Base-by-base conservation (phyloP, 495 filamentous ascomycete genomes). In the Penicillium diatomitis region DNA sequence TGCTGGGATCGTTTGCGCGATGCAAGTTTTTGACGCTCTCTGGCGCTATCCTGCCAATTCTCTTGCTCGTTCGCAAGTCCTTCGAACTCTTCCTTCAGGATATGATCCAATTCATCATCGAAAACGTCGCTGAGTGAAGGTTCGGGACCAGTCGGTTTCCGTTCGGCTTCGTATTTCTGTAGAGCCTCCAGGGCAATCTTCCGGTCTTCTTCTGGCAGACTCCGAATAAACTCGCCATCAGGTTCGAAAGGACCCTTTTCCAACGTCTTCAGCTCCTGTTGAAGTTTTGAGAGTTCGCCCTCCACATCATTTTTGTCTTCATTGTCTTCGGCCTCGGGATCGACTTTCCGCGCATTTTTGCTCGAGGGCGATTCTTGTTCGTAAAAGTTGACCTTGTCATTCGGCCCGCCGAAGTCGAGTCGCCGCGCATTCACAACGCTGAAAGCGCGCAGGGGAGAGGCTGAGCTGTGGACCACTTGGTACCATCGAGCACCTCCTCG, bases 291-390 rank as follows among this genome's bases (percentile, higher is more conserved):
- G 33, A 74, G 66, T 49, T 67, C 56, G 12, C 73, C 62, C 44
- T 76, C 65, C 27, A 78, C 47, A 32, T 68, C 69, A 44, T 72
- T 63, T 34, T 60, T 60, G 9, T 73, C 75, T 40, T 57, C 62
- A 29, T 66, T 51, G 43, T 77, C 74, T 54, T 83, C 71, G 32
- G 75, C 67, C 55, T 82, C 75, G 50, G 75, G 77, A 47, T 75
- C 61, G 45, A 78, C 51, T 57, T 59, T 54, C 50, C 65, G 61
- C 49, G 60, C 58, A 4, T 45, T 62, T 41, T 67, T 67, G 51
- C 69, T 70, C 11, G 52, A 51, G 32, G 31, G 60, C 3, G 55
- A 57, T 35, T 67, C 60, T 46, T 72, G 69, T 57, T 74, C 71
- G 50, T 62, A 74, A 39, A 72, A 69, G n/a, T 44, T 66, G 40